Conservation (phyloP, 73 alveolate species). For the Tetrahymena thermophila region DNA sequence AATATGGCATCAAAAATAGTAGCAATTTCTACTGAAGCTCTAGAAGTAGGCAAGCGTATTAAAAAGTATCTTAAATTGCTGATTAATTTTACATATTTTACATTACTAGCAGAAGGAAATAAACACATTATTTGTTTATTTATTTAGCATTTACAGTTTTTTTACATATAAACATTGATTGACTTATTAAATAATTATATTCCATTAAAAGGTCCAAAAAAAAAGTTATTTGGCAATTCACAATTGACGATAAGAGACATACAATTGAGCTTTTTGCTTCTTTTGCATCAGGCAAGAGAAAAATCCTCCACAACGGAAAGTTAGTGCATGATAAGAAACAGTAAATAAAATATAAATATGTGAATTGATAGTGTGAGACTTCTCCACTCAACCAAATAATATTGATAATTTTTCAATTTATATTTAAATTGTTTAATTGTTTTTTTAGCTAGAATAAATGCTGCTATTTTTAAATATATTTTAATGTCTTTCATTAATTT, state of each 20-base stretch:
- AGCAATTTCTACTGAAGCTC: background rate
- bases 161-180: background rate
- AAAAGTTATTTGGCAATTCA: slow-evolving; percentile 64
- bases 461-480: too few species aligned
- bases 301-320: slow-evolving; percentile 66
- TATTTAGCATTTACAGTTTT: background rate
- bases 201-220: slow-evolving; percentile 47
- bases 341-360: background rate
- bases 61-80: background rate
- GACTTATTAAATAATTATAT: background rate
- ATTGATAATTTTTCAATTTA: background rate
- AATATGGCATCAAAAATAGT: background rate
- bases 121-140: too few species aligned
- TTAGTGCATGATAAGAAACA: background rate
- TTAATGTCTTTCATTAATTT: too few species aligned
- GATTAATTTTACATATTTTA: background rate
- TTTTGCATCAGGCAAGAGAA: slow-evolving; percentile 67
- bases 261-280: slow-evolving; percentile 63
- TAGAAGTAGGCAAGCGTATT: background rate
- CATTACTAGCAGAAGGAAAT: background rate
- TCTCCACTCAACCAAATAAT: background rate
- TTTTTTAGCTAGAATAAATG: background rate
- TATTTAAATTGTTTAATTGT: too few species aligned
- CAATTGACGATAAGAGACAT: slow-evolving; percentile 66
- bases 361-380: background rate